These are phyloP conservation scores for Coelastrella sp. DNA, from an alignment of 139 green algal genomes.

Conservation along the genomic window DNA sequence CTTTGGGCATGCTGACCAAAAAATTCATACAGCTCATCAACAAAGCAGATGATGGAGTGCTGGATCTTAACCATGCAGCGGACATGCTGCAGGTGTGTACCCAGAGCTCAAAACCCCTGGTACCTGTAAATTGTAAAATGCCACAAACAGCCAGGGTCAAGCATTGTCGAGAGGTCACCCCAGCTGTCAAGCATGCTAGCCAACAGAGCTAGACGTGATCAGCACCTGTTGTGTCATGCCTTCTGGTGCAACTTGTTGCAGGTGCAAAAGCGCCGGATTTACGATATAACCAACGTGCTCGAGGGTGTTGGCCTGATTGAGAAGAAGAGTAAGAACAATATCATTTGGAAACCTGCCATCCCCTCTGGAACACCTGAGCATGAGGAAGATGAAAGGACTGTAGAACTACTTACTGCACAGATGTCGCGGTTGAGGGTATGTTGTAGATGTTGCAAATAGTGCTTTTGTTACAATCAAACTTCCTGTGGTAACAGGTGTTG, in stretches of 20 bases:
- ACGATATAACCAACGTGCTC: slow-evolving; percentile 99
- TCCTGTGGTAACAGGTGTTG: too few species aligned
- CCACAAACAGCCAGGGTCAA: too few species aligned
- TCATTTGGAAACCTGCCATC: slow-evolving; percentile 55
- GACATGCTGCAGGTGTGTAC: slow-evolving; percentile 75
- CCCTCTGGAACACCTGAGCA: slow-evolving; percentile 6
- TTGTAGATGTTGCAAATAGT: too few species aligned
- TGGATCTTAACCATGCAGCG: slow-evolving; percentile 95
- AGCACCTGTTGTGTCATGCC: background rate
- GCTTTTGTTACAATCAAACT: background rate
- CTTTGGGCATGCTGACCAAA: slow-evolving; percentile 89
- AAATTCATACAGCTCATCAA: slow-evolving; percentile 93
- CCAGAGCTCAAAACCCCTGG: too few species aligned
- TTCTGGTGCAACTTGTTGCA: slow-evolving; percentile 53
- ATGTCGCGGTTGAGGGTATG: slow-evolving; percentile 52
- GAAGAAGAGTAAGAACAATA: slow-evolving; percentile 91
- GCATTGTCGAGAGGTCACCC: too few species aligned
- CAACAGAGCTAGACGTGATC: too few species aligned
- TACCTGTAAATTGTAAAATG: too few species aligned
- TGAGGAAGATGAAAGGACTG: slow-evolving; percentile 19
- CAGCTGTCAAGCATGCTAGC: too few species aligned
- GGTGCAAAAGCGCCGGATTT: slow-evolving; percentile 97
- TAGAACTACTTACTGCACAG: slow-evolving; percentile 42
- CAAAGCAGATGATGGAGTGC: slow-evolving; percentile 71
- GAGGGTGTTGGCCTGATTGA: slow-evolving; percentile 96